Evolutionary conservation across 768 basidiomycete genomes (phyloP), one percentile per base, ranked within the genome.

Genomic region (Hemileccinum impolitum): DNA sequence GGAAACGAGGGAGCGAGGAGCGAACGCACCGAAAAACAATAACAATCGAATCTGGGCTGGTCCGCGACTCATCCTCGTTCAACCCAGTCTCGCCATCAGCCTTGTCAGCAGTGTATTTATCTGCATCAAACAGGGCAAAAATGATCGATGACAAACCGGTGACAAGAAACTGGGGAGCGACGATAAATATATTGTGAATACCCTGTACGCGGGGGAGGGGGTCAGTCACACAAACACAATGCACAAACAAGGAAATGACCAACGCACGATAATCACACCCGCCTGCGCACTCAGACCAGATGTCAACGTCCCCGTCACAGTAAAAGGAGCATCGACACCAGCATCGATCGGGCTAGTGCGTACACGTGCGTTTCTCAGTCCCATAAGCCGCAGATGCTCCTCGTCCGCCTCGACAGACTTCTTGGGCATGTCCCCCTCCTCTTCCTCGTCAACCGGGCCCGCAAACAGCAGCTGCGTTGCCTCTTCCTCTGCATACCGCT

Each of bases 141-240:
- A 97, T 77, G 52, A 94, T 71, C 11, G 93, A 82, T 1, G 92
- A 84, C 5, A 97, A 66, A 19, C 84, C 92, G 0, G 90, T 94
- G 30, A 94, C 87, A 34, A 98, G 75, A 69, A 97, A 94, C 61
- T 98, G 95, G 0, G 95, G 95, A 7, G 95, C 71, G 50, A 97
- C 95, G 53, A 98, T 74, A 67, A 89, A 95, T 50, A 96, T 80
- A 61, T 96, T 97, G 68, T 97, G 94, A 45, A 97, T 95, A 35
- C 95, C 94, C 90, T 93, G 26, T 8, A 52, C 31, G 12, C 32
- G 23, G 30, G n/a, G n/a, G n/a, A n/a, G n/a, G n/a, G n/a, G 47
- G 11, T 37, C 19, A 28, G 8, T 30, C 28, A 30, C 19, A 26
- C 32, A 19, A n/a, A n/a, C 35, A 23, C 3, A 23, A 23, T 3